Percentiles rank a stretch among this genome's conserved stretches.
phyloP scores from a whole-genome alignment of 225 moss, liverwort and hornwort genomes.

The Straminergon stramineum region DNA sequence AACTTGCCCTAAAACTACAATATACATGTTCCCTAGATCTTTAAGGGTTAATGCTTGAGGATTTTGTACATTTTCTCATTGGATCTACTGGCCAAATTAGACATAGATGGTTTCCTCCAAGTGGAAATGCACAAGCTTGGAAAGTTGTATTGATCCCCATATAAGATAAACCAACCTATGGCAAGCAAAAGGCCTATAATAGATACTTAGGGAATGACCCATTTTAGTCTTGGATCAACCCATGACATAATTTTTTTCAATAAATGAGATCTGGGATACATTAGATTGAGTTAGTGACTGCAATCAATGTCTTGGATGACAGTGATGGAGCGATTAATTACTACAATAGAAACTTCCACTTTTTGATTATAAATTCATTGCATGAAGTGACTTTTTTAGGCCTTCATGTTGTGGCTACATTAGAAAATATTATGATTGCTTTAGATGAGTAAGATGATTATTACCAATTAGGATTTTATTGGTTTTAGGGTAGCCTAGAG shows the following conservation, averaged over 20 bases:
- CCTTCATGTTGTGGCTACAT: not conserved
- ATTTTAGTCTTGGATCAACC: not conserved
- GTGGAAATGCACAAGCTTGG: not conserved
- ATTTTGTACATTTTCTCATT: not conserved
- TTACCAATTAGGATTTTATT: not conserved
- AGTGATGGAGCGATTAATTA: not conserved
- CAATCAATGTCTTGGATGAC: not conserved
- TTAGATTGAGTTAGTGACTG: not conserved
- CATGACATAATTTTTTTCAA: accelerated
- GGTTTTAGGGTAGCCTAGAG: accelerated
- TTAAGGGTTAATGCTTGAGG: not conserved
- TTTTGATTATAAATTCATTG: not conserved
- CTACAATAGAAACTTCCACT: not conserved
- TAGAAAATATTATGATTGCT: not conserved
- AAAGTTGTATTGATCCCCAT: accelerated
- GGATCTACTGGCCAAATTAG: not conserved
- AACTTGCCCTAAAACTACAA: not conserved
- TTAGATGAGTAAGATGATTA: not conserved
- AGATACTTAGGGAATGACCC: accelerated
- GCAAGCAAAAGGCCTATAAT: accelerated
- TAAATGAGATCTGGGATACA: not conserved
- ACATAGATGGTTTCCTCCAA: not conserved
- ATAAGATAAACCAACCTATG: accelerated
- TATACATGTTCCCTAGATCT: not conserved
- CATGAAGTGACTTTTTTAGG: not conserved